Percentiles rank a stretch among this genome's conserved stretches.
Conservation (phyloP, 306 rosid species). For the Boehmeria nivea region DNA sequence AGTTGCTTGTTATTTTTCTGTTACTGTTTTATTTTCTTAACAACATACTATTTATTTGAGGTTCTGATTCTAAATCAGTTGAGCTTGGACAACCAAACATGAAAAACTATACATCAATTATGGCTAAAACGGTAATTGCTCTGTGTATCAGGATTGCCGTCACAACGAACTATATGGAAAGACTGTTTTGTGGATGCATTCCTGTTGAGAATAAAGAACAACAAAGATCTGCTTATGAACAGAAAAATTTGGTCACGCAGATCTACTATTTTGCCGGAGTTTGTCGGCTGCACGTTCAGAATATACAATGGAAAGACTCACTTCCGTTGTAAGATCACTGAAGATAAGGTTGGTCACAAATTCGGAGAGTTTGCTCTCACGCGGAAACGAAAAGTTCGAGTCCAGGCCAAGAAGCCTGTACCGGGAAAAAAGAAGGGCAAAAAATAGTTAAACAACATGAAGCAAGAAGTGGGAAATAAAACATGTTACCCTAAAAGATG, state of each 20-base stretch:
- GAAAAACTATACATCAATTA: not conserved
- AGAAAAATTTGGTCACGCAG: slow-evolving; percentile 30
- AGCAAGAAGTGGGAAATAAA: not conserved
- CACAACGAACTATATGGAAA: slow-evolving; percentile 6
- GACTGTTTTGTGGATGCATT: slow-evolving; percentile 30
- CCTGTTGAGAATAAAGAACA: slow-evolving; percentile 24
- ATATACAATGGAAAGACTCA: slow-evolving; percentile 25
- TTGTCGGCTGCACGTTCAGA: slow-evolving; percentile 19
- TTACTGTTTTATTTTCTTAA: not conserved
- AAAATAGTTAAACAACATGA: not conserved
- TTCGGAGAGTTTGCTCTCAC: slow-evolving; percentile 34
- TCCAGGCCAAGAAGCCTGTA: slow-evolving; percentile 2
- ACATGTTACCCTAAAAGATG: no score
- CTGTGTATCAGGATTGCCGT: not conserved
- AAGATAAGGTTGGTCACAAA: slow-evolving; percentile 32
- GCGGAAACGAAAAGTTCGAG: slow-evolving; percentile 20
- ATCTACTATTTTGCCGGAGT: slow-evolving; percentile 30
- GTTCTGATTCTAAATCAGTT: not conserved
- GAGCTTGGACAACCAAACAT: not conserved
- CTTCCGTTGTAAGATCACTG: slow-evolving; percentile 26
- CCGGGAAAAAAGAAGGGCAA: not conserved
- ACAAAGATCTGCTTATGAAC: slow-evolving; percentile 21
- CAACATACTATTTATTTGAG: not conserved
- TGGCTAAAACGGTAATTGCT: not conserved
- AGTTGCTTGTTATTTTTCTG: not conserved